These are phyloP conservation scores for Penicillium paneum DNA, from an alignment of 2,329 filamentous ascomycete genomes.

Conservation along the genomic window DNA sequence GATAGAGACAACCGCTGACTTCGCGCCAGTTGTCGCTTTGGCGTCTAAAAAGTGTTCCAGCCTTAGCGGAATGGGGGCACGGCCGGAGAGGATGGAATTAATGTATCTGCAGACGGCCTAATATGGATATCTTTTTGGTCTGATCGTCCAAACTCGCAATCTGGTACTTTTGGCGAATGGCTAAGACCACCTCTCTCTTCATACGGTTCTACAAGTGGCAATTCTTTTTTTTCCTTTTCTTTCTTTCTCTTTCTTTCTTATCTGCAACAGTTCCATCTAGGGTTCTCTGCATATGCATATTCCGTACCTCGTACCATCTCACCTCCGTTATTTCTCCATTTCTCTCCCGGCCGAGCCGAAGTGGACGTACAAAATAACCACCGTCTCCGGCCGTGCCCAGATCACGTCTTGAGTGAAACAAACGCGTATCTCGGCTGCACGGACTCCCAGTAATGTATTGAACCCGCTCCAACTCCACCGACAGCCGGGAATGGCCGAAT, in stretches of 20 bases:
- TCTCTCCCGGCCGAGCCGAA: conserved; percentile 13
- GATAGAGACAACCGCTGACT: conserved; percentile 4
- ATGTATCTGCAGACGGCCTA: conserved; percentile 20
- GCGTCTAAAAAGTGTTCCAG: conserved; percentile 12
- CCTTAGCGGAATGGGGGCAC: conserved; percentile 3
- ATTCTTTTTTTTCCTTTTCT: background rate
- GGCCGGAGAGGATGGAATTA: conserved; percentile 2
- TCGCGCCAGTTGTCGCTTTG: conserved; percentile 18
- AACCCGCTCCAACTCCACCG: conserved; percentile 17
- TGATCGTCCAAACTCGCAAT: conserved; percentile 14
- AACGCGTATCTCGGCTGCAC: conserved; percentile 38
- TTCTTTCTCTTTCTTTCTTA: background rate
- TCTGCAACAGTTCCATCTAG: conserved; percentile 5
- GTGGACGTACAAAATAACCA: background rate
- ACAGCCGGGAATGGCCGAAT: conserved; percentile 25
- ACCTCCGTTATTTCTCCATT: background rate
- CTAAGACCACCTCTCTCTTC: background rate
- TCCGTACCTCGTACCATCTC: background rate
- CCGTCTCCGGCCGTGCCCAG: conserved; percentile 8
- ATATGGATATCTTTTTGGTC: conserved; percentile 10
- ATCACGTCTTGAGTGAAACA: conserved; percentile 27
- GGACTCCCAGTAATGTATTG: conserved; percentile 19
- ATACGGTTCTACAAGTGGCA: background rate
- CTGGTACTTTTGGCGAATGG: conserved; percentile 9
- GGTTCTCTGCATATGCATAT: conserved; percentile 6